Conservation (phyloP, 2,329 filamentous ascomycete genomes). For the Cryphonectria nitschkei region DNA sequence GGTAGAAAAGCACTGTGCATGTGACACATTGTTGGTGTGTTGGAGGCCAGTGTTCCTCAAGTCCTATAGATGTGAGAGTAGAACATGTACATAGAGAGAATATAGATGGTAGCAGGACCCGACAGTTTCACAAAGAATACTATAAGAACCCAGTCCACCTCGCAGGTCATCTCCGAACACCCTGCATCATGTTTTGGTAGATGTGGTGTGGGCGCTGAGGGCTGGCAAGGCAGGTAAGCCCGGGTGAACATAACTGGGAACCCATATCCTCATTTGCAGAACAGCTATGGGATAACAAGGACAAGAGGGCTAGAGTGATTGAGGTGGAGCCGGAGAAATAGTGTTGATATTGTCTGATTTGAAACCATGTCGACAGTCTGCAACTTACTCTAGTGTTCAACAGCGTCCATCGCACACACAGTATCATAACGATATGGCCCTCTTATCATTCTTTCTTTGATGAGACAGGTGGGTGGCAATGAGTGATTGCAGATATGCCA, state of each 20-base stretch:
- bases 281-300: slow-evolving; percentile 31
- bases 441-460: neutral
- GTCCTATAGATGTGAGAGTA: neutral
- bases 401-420: neutral
- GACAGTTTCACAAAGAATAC: neutral
- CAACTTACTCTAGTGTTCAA: neutral
- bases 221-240: slow-evolving; percentile 27
- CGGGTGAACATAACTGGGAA: slow-evolving; percentile 29
- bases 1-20: neutral
- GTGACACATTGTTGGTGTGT: too few relatives aligned
- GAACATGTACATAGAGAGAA: neutral
- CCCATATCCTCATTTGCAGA: slow-evolving; percentile 28
- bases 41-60: too few relatives aligned
- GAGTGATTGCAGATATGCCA: slow-evolving; percentile 3
- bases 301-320: slow-evolving; percentile 26
- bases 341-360: neutral
- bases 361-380: neutral
- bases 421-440: neutral
- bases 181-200: slow-evolving; percentile 27
- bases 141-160: neutral
- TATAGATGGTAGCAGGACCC: neutral
- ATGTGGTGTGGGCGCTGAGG: slow-evolving; percentile 30
- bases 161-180: neutral
- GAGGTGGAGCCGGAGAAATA: neutral
- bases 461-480: slow-evolving; percentile 1